Conservation (phyloP, 2,329 filamentous ascomycete species). For the Aspergillus quadricinctus region DNA sequence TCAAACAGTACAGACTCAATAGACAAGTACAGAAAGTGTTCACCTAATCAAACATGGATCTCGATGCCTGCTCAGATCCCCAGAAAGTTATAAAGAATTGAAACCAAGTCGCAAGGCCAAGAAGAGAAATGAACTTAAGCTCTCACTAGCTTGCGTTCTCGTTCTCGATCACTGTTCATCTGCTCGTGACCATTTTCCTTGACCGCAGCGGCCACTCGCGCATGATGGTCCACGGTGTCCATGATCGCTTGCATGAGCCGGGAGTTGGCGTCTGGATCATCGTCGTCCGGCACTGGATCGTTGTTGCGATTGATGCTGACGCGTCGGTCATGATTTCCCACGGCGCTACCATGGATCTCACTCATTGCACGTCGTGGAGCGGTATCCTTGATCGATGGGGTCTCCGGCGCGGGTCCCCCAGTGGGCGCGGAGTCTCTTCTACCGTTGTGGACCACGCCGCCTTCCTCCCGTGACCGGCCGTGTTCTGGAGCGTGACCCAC, state of each 20-base stretch:
- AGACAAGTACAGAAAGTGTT: constrained; percentile 5
- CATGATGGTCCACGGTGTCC: constrained; percentile 39
- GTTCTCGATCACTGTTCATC: constrained; percentile 17
- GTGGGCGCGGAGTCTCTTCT: constrained; percentile 21
- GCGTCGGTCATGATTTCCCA: constrained; percentile 16
- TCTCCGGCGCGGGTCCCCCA: constrained; percentile 17
- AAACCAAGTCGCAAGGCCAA: constrained; percentile 3
- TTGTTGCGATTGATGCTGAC: constrained; percentile 16
- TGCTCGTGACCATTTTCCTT: constrained; percentile 24
- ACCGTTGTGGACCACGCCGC: constrained; percentile 2
- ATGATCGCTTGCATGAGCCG: constrained; percentile 40
- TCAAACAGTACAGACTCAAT: constrained; percentile 11
- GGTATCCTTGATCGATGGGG: constrained; percentile 19
- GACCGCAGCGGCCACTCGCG: constrained; percentile 30
- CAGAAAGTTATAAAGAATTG: constrained; percentile 12
- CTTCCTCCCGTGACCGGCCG: constrained; percentile 3
- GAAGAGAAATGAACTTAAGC: constrained; percentile 10
- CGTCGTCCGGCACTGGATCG: constrained; percentile 23
- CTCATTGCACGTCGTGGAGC: constrained; percentile 36
- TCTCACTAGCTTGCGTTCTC: constrained; percentile 28
- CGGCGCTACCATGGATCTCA: constrained; percentile 29
- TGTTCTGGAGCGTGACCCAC: constrained; percentile 2
- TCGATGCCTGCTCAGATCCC: neutral
- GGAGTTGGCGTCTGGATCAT: constrained; percentile 37
- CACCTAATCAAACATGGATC: constrained; percentile 2